Evolutionary conservation across 139 green algal genomes (phyloP).

Genomic region (Chlamydomonas incerta): DNA sequence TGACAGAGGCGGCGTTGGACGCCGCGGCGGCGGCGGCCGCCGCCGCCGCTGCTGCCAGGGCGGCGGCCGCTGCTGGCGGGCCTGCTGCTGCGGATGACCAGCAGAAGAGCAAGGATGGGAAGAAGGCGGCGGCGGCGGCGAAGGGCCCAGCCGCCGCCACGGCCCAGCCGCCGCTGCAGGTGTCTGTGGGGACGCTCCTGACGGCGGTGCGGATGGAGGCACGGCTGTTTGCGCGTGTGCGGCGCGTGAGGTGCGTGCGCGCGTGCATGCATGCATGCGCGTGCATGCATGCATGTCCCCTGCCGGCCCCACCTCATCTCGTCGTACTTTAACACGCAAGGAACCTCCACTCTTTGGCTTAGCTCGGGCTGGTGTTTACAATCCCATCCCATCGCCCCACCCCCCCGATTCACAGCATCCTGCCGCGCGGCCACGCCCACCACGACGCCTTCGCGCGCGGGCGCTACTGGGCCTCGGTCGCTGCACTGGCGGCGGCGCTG

Average conservation of each 20-base stretch:
- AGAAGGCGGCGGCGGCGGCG: too few relatives aligned
- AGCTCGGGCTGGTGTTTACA: too few relatives aligned
- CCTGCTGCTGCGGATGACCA: not conserved
- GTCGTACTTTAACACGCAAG: too few relatives aligned
- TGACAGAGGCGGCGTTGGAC: not conserved
- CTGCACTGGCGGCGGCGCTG: not conserved
- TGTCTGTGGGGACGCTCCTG: not conserved
- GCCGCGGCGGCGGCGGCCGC: not conserved
- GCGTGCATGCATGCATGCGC: not conserved
- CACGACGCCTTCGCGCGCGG: not conserved
- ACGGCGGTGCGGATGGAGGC: constrained; percentile 8
- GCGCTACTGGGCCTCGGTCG: constrained; percentile 21
- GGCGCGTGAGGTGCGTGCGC: constrained; percentile 13
- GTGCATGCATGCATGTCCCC: too few relatives aligned
- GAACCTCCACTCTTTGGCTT: too few relatives aligned
- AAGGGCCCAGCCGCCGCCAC: too few relatives aligned
- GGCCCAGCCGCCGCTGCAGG: not conserved
- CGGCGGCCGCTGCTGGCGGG: too few relatives aligned
- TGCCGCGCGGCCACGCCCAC: not conserved
- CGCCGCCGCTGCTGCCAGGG: too few relatives aligned
- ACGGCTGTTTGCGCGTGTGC: constrained; percentile 1
- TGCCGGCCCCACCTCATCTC: too few relatives aligned
- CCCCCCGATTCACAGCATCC: too few relatives aligned
- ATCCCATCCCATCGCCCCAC: too few relatives aligned
- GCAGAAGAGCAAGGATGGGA: not conserved